Evolutionary conservation across 106 monocot species (phyloP).

Genomic region (Posidonia australis): DNA sequence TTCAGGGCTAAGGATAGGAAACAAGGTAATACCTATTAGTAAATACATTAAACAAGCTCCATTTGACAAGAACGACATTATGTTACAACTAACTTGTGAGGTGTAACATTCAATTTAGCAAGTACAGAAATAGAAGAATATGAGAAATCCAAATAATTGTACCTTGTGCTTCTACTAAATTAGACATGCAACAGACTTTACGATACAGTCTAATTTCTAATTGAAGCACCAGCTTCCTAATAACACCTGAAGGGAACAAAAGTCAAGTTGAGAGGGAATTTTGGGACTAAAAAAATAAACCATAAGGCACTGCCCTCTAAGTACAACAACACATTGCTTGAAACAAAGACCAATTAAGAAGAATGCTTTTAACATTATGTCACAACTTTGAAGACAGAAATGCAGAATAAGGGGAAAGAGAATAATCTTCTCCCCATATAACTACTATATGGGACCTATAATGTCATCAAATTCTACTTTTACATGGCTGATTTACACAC

Average conservation of each 20-base stretch:
- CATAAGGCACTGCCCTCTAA: background rate
- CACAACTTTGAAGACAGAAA: background rate
- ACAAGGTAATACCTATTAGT: background rate
- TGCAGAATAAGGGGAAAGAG: background rate
- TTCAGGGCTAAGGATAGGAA: background rate
- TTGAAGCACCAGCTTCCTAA: no score
- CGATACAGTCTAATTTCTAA: no score
- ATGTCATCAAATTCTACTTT: no score
- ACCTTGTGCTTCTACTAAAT: background rate
- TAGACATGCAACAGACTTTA: no score
- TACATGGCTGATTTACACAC: no score
- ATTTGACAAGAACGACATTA: no score
- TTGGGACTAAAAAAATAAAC: background rate
- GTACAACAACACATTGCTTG: background rate
- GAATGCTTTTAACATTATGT: background rate
- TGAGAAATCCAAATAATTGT: background rate
- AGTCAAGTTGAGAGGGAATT: no score
- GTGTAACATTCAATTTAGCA: background rate
- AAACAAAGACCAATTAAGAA: background rate
- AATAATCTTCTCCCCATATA: no score
- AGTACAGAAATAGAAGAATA: background rate
- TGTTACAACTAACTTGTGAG: background rate
- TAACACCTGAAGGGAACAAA: no score
- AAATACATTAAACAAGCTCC: background rate
- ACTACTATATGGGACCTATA: no score